These are phyloP conservation scores for Blastomyces gilchristii DNA, from an alignment of 2,329 filamentous ascomycete species.

Conservation along the genomic window DNA sequence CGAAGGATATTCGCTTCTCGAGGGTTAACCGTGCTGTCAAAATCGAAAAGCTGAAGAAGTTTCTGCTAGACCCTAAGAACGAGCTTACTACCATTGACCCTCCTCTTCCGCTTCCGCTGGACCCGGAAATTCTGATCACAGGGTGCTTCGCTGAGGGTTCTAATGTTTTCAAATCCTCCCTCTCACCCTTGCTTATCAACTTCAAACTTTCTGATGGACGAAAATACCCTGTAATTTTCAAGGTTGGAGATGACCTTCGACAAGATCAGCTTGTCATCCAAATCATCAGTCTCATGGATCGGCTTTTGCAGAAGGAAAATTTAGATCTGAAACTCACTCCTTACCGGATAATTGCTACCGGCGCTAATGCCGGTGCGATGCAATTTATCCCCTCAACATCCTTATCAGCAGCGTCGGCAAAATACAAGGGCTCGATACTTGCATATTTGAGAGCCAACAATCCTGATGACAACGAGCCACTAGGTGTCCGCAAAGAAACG, in stretches of 20 bases:
- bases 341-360: slow-evolving; percentile 92
- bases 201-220: slow-evolving; percentile 71
- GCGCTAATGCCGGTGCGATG: slow-evolving; percentile 75
- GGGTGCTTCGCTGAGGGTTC: slow-evolving; percentile 76
- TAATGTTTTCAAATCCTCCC: slow-evolving; percentile 87
- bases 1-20: slow-evolving; percentile 74
- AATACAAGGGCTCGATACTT: slow-evolving; percentile 67
- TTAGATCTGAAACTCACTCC: slow-evolving; percentile 89
- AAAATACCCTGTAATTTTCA: slow-evolving; percentile 91
- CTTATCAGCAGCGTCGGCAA: slow-evolving; percentile 70
- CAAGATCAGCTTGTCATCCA: slow-evolving; percentile 96
- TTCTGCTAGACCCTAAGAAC: slow-evolving; percentile 79
- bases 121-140: slow-evolving; percentile 68
- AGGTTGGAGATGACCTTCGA: slow-evolving; percentile 88
- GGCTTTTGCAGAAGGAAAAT: slow-evolving; percentile 88
- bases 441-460: slow-evolving; percentile 84
- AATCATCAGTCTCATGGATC: slow-evolving; percentile 97
- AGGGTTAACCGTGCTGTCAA: slow-evolving; percentile 70
- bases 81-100: slow-evolving; percentile 75
- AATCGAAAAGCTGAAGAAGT: slow-evolving; percentile 72
- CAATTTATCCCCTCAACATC: slow-evolving; percentile 86
- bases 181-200: slow-evolving; percentile 81
- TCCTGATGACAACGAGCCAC: slow-evolving; percentile 67
- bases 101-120: slow-evolving; percentile 75
- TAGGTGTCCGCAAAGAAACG: slow-evolving; percentile 81